Base-by-base conservation (phyloP, 495 filamentous ascomycete species). In the Daldinia loculata region DNA sequence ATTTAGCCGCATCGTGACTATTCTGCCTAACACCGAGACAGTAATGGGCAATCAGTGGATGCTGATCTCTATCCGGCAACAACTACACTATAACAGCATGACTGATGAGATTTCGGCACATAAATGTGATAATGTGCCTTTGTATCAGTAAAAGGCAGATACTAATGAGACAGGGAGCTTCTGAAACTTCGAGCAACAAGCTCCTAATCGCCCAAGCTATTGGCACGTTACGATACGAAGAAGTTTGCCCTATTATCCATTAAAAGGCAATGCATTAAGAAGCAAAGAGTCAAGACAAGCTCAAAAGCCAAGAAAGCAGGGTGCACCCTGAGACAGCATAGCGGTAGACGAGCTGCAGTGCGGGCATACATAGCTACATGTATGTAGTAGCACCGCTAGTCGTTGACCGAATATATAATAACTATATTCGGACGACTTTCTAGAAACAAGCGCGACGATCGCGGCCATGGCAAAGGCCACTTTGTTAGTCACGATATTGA, bases 1-100 rank as follows among this genome's bases (percentile, higher is more conserved):
- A 71, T 72, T 72, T 72, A 72, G 69, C 69, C 69, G 55, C 55
- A 67, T 58, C 51, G 36, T 56, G 58, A 67, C 41, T 52, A 61
- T 66, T 61, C 12, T 71, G 63, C 63, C 68, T 63, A 55, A 56
- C 62, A 58, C 41, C 29, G 14, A 51, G 48, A 36, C 27, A 19
- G 2, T 52, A 45, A 66, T 55, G 41, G n/a, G 19, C 26, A 29
- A 36, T 55, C 53, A 52, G 53, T 63, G 29, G 11, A 5, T 27
- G 52, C 51, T 36, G 63, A 71, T 71, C 69, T 63, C 15, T 60
- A 56, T 59, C 48, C 58, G 63, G 63, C 19, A 71, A 55, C 32
- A 41, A 19, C 30, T 26, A 26, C 24, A 26, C 1, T 1, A 69
- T 32, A 30, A 19, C 51, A 30, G 39, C 34, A 51, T 63, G 4